Evolutionary conservation across 2,329 filamentous ascomycete species (phyloP), one percentile per base, ranked within the genome.

Genomic region (Epichloe glyceriae): DNA sequence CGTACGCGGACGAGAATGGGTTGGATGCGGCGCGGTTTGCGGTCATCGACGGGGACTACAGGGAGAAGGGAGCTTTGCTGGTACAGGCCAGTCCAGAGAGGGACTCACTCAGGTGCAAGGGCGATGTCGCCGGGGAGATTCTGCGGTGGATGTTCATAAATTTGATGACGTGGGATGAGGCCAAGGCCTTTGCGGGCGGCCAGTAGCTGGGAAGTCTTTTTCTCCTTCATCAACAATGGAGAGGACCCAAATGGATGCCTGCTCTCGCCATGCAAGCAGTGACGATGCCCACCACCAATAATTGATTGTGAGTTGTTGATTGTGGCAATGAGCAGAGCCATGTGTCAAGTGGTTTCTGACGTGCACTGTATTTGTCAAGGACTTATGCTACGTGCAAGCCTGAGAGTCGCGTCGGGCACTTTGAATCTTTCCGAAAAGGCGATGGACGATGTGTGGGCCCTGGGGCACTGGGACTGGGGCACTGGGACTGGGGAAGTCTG

Each of bases 101-200:
- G 34, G 48, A 53, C 26, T 50, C 48, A 14, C 51, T 53, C 26
- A 43, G 44, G n/a, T 53, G 51, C 45, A 45, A 20, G 40, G 40
- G 20, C 4, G 17, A 43, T 4, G 44, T 47, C 15, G 51, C 51
- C 5, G 51, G 51, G 2, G 51, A 53, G 26, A 26, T 53, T 45
- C 12, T 53, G 33, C 48, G 51, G 34, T 50, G 51, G 51, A 26
- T 51, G 17, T 50, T 43, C 22, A 41, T 53, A 14, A 48, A 47
- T 34, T 50, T 53, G 12, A 53, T 50, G 44, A 53, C 51, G 4
- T 52, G 48, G 51, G 26, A 44, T 34, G 44, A 53, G 22, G 48
- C 51, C n/a, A 50, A 48, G 34, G 35, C 22, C 8, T 42, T 49
- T 22, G 47, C 47, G 11, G 34, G 41, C 7, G 35, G 37, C 11